Base-by-base conservation (phyloP, 306 rosid species). In the Lathyrus oleraceus region DNA sequence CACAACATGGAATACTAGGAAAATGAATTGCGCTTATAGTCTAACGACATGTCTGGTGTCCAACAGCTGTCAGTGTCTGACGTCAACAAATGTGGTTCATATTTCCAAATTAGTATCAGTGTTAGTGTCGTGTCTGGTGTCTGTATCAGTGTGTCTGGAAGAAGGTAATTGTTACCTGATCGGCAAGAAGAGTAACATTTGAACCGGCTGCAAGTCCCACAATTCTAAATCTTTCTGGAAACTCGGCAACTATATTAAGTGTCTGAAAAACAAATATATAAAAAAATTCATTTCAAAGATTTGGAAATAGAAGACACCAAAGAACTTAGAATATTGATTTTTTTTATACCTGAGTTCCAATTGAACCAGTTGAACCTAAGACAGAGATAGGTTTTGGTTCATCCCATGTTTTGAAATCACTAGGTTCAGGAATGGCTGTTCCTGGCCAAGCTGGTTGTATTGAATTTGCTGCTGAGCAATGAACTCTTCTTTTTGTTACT, bases 391-490 rank as follows among this genome's bases (percentile, higher is more conserved):
- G 91, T 85, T 93, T 93, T 59, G 88, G 96, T 6, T 87, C 96
- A 47, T 90, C 90, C 96, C 96, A 88, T 62, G 70, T 79, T 80
- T 76, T 81, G 39, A 76, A 73, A 59, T 75, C 78, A 67, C 63
- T 79, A 1, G 82, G 64, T 53, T 88, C 96, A 0, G 83, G 76
- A 21, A 84, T 83, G 17, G 98, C 98, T 57, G 96, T 83, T 79
- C 96, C 98, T 15, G 98, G 96, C 98, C 96, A 93, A 2, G 96
- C 98, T 60, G 98, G 88, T 59, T 87, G 85, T 71, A 87, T 88
- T 43, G 78, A 70, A 71, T 79, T 79, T 14, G 89, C 79, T 13
- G 89, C 81, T 0, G 90, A 85, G 83, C 96, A 93, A 76, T 53
- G 61, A 82, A 90, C 65, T 81, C 81, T 49, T 67, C 81, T 77